Base-by-base conservation (phyloP, 208 protist species). In the Spongospora subterranea region DNA sequence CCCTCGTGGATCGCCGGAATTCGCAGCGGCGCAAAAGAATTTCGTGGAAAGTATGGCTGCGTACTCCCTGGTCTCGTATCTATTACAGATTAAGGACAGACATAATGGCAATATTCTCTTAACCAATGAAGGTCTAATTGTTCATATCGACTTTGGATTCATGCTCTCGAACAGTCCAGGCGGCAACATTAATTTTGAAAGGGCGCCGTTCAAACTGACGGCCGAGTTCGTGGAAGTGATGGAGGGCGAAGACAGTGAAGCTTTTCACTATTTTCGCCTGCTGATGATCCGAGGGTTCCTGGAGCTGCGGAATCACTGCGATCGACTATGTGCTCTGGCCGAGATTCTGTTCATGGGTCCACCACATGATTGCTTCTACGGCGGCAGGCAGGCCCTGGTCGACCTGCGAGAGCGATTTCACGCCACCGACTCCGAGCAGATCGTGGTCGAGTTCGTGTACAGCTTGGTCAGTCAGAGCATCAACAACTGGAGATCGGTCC, bases 121-220 rank as follows among this genome's bases (percentile, higher is more conserved):
- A 11, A 93, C 95, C 45, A 91, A 89, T 45, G 92, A 96, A n/a
- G 98, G 98, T 46, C 90, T 94, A 45, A 88, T 99, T 45, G 94
- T 98, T 13, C 98, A 99, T 94, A 99, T 99, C 90, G 98, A 99
- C 94, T 99, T 98, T 95, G 98, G 98, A 20, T 99, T 98, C 93
- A 95, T 99, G 54, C 95, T 99, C 60, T 95, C 95, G 40, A 98
- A 96, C n/a, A 97, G 97, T 11, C 98, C 98, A 29, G 94, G 93
- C 29, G 97, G 97, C 13, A 96, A 97, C 43, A 91, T 98, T 38
- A 91, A 92, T 66, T 95, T 95, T 88, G 94, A 95, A 91, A 88
- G 45, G 0, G 93, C 94, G 45, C 93, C 92, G 0, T 95, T 95
- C 90, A 95, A 95, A 77, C 90, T 95, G 32, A 95, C 94, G 0